Conservation (phyloP, 305 asterid species). For the Fraxinus latifolia region DNA sequence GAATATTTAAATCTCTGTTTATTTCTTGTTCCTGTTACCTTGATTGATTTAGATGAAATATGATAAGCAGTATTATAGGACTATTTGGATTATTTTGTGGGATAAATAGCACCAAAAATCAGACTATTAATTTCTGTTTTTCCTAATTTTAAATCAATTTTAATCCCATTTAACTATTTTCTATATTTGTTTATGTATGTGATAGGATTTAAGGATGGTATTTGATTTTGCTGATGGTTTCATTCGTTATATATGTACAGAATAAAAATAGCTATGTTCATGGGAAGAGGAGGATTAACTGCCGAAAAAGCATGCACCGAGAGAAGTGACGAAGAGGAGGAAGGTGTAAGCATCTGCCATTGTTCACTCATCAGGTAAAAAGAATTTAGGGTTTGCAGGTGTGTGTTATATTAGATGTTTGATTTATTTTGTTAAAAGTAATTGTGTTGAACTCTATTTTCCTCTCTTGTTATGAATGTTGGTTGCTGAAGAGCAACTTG, state of each 20-base stretch:
- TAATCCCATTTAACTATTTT: background rate
- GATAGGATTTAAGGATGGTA: background rate
- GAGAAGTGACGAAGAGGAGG: slow-evolving; percentile 58
- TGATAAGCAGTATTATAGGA: background rate
- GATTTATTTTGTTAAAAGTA: background rate
- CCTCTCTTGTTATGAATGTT: slow-evolving; percentile 15
- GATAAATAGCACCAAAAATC: background rate
- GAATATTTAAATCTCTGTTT: background rate
- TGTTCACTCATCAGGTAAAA: slow-evolving; percentile 56
- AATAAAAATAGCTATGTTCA: slow-evolving; percentile 37
- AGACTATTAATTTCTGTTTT: background rate
- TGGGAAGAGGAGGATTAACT: slow-evolving; percentile 46
- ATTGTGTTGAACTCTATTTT: background rate
- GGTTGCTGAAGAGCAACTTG: slow-evolving; percentile 73
- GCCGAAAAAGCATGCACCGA: slow-evolving; percentile 62
- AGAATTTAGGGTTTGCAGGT: background rate
- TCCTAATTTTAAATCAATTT: background rate
- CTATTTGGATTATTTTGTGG: background rate
- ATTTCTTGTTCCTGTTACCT: background rate
- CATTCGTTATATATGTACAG: slow-evolving; percentile 17
- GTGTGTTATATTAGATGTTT: background rate
- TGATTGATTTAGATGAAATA: background rate
- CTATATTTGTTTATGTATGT: background rate
- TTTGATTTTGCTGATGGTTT: background rate
- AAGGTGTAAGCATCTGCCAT: slow-evolving; percentile 69